Base-by-base conservation (phyloP, 768 basidiomycete genomes). In the Phanerodontia chrysosporium region DNA sequence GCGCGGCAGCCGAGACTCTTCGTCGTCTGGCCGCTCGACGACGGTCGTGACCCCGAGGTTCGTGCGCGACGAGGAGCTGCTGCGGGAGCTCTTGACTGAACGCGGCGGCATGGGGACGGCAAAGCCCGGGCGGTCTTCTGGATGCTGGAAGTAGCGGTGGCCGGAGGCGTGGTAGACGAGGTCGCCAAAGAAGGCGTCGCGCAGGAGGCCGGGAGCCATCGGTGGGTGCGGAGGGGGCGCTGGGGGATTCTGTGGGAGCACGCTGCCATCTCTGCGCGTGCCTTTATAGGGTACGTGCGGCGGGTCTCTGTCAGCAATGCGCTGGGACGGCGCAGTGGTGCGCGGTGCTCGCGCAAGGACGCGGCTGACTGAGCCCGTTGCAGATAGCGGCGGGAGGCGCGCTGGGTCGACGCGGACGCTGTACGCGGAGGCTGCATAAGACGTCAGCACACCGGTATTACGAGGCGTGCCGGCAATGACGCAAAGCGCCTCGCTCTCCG, bases 171-270 rank as follows among this genome's bases (percentile, higher is more conserved):
- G 65, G 52, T 72, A 69, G 55, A 74, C 58, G 36, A 66, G 49
- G 56, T 73, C 67, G n/a, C 71, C 72, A 54, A 70, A 58, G 25
- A 68, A 61, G 1, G 72, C 67, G 58, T 73, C 71, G 49, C 64
- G 69, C 30, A 73, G 60, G 1, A 69, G 58, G 8, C 66, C 57
- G 22, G 63, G 59, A 13, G 51, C 59, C 29, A 29, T 54, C 36
- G 51, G 46, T 28, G 27, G 32, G 18, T 24, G 32, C 22, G 35
- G 36, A 36, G 35, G 52, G 12, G 25, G 32, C 3, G 21, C 22
- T 3, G 35, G 35, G 21, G 36, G 52, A 25, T 39, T 8, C 22
- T 35, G 52, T 53, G 21, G 35, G 32, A 13, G 4, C 24, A 10
- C 28, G 30, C 35, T 13, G 2, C 35, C 52, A 25, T 13, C 52